Conservation (phyloP, 495 filamentous ascomycete genomes). For the Penicillium bovifimosum region DNA sequence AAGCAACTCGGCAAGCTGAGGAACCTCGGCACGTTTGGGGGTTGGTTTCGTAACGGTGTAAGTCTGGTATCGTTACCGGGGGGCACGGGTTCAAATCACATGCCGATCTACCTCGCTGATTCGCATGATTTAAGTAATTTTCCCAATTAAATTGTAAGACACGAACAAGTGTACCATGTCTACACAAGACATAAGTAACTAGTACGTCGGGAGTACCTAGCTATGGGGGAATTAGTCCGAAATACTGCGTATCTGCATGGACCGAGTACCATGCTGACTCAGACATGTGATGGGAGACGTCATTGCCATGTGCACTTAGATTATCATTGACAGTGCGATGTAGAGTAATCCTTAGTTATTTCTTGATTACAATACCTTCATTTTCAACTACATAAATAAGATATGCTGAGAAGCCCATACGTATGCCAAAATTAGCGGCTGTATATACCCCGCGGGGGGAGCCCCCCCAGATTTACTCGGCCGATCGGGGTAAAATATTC, state of each 20-base stretch:
- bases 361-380: no score
- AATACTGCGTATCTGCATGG: no score
- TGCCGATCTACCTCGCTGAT: slow-evolving; percentile 23
- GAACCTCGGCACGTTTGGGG: slow-evolving; percentile 42
- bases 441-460: slow-evolving; percentile 2
- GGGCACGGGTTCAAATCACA: slow-evolving; percentile 35
- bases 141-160: no score
- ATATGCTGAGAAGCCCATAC: neutral
- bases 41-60: slow-evolving; percentile 14
- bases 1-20: slow-evolving; percentile 37
- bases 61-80: slow-evolving; percentile 22
- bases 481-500: slow-evolving; percentile 2
- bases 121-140: no score
- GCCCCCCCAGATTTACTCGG: slow-evolving; percentile 5
- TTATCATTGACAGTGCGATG: no score
- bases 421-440: neutral
- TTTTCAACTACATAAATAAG: no score
- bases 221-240: no score
- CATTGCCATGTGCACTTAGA: slow-evolving; percentile 18
- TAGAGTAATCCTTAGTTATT: no score
- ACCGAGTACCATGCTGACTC: slow-evolving; percentile 26
- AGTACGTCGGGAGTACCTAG: neutral
- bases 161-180: neutral
- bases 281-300: slow-evolving; percentile 32
- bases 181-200: neutral